Base-by-base conservation (phyloP, 2,329 filamentous ascomycete species). In the Westerdykella aurantiaca region DNA sequence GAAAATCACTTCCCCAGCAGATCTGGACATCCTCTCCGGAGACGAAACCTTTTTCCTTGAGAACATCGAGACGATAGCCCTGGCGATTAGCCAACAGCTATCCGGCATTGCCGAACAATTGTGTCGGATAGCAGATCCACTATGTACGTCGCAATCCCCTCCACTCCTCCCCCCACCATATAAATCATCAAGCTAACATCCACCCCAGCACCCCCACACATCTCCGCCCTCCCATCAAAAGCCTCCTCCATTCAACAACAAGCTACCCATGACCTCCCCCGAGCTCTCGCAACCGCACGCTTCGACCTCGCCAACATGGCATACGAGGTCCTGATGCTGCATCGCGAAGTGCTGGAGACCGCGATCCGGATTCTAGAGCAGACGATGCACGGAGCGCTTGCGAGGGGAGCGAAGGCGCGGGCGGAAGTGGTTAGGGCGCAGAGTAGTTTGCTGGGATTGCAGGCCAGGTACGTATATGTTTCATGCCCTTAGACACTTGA, bases 301-400 rank as follows among this genome's bases (percentile, higher is more conserved):
- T 50, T 64, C 1, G 38, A 57, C 4, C 55, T 72, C 5, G 60
- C 68, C 2, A 60, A 69, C 14, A 58, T 63, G 5, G 46, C 60
- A 2, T 54, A 59, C 1, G 34, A 53, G 1, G 51, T 72, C 1
- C 65, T 73, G 6, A 39, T 48, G 3, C 50, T 63, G 0, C 68
- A 74, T 48, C 63, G 65, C 22, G 37, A 58, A 16, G 49, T 70
- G 14, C 59, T 72, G 10, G 60, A 66, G 34, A 53, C 58, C n/a
- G 53, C 57, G 33, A 70, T 76, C 39, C 62, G 61, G 13, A 63
- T 68, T 29, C 63, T 75, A 6, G 73, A 76, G 52, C 72, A 73
- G 47, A 72, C 66, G 0, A 67, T 73, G 31, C 71, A 75, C 49
- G 73, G 73, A 39, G 58, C 66, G 3, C 54, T 74, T 0, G 58